A percentile compares a stretch with the other conserved stretches of the same genome.
phyloP scores from a whole-genome alignment of 495 filamentous ascomycete species.

The Immersiella caudata region DNA sequence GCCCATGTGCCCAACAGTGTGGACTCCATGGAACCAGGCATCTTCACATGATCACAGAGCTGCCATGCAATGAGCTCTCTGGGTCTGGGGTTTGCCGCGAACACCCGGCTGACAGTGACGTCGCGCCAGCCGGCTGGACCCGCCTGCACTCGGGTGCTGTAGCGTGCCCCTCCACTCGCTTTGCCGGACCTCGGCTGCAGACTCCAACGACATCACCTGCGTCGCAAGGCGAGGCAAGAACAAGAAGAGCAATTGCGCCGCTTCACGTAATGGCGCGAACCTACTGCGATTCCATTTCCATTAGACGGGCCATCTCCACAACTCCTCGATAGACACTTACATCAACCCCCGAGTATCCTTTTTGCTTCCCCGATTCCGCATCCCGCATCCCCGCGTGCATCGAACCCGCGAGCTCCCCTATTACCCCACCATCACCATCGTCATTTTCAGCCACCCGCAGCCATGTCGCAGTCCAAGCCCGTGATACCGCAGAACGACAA shows the following conservation, averaged over 20 bases:
- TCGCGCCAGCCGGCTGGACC: constrained; percentile 14
- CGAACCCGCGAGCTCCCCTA: background rate
- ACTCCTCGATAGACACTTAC: background rate
- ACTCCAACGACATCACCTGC: constrained; percentile 5
- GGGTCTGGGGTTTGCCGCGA: constrained; percentile 1
- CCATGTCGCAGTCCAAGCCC: constrained; percentile 48
- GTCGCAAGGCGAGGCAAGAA: background rate
- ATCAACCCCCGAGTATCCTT: background rate
- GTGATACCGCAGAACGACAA: constrained; percentile 77
- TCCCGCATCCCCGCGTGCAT: background rate
- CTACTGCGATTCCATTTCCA: constrained; percentile 4
- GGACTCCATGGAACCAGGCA: background rate
- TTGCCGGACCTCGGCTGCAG: constrained; percentile 17
- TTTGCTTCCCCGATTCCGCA: background rate
- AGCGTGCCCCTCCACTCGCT: constrained; percentile 16
- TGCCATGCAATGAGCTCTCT: background rate
- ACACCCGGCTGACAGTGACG: constrained; percentile 16
- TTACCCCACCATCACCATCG: background rate
- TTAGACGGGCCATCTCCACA: constrained; percentile 7
- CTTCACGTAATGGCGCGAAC: constrained; percentile 23
- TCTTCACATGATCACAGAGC: constrained; percentile 8
- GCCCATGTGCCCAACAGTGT: background rate
- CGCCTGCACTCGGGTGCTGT: background rate
- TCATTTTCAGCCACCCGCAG: constrained; percentile 1
- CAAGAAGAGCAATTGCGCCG: constrained; percentile 10